phyloP scores from a whole-genome alignment of 192 early-diverging fungal genomes.

The Mortierella claussenii region DNA sequence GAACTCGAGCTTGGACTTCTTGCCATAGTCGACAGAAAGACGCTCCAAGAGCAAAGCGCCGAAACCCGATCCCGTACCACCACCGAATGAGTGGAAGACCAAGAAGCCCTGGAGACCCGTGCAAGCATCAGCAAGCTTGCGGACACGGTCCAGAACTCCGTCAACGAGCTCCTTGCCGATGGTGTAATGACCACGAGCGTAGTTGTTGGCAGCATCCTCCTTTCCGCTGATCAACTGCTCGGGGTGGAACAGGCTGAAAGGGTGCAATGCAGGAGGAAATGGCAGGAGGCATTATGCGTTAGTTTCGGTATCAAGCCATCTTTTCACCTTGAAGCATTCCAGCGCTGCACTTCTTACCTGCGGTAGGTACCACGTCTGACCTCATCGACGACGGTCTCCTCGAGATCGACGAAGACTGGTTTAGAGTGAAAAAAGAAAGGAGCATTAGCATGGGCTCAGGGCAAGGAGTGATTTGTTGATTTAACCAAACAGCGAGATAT shows the following conservation, averaged over 20 bases:
- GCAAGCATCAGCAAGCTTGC: slow-evolving; percentile 98
- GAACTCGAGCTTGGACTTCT: slow-evolving; percentile 99
- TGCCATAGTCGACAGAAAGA: slow-evolving; percentile 99
- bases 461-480: no score
- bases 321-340: not conserved
- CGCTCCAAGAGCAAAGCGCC: slow-evolving; percentile 98
- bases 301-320: not conserved
- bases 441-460: slow-evolving; percentile 3
- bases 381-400: slow-evolving; percentile 98
- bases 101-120: slow-evolving; percentile 99
- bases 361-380: slow-evolving; percentile 99
- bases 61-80: slow-evolving; percentile 99
- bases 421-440: slow-evolving; percentile 1
- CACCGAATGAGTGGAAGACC: slow-evolving; percentile 99
- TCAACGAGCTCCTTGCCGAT: slow-evolving; percentile 99
- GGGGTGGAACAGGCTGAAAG: slow-evolving; percentile 62
- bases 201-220: slow-evolving; percentile 99
- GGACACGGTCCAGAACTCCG: slow-evolving; percentile 95
- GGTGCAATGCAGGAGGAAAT: not conserved
- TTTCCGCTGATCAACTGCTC: slow-evolving; percentile 99
- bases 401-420: slow-evolving; percentile 95
- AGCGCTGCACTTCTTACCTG: slow-evolving; percentile 57
- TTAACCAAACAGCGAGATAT: not conserved
- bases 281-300: not conserved
- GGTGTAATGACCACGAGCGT: slow-evolving; percentile 99